Evolutionary conservation across 2,329 filamentous ascomycete genomes (phyloP), one percentile per base, ranked within the genome.

Genomic region (Pestalotiopsis sp.): DNA sequence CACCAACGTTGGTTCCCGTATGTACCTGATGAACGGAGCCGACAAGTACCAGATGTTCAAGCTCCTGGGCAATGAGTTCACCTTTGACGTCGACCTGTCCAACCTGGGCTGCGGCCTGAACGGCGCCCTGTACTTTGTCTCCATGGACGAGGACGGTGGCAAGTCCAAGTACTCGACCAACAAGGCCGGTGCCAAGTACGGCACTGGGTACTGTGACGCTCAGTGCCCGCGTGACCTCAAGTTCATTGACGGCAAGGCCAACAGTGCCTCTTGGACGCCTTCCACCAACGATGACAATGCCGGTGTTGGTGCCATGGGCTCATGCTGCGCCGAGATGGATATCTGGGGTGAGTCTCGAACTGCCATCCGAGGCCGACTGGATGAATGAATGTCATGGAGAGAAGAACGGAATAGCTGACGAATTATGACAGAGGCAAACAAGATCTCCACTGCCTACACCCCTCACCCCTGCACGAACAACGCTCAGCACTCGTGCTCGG

Each of bases 11-110:
- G 78, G 78, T 14, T 78, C 85, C n/a, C 83, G 88, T 70, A 75
- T 88, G 55, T 90, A 89, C 75, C 80, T 90, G 68, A 83, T 90
- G 79, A 81, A 82, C 70, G 79, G 82, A 65, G 83, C 85, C 64
- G 81, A 80, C 70, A 84, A 83, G 66, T 90, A 90, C 75, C 77
- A 88, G 77, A 82, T 85, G 72, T 86, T 90, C 78, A 81, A 86
- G 67, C 79, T 89, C 65, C 81, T 85, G 65, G 86, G 86, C 77
- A 81, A 86, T 73, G 88, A 91, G 75, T 86, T 91, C 76, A 87
- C 86, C 38, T 89, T 91, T 69, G 87, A 89, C 65, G 87, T 90
- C 20, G 88, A 91, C 73, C 83, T 89, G 61, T 89, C 87, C 60
- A 83, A 85, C 70, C 81, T 90, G n/a, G 72, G 71, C 60, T 91